Evolutionary conservation across 1,284 basidiomycete species (phyloP), one percentile per base, ranked within the genome.

Genomic region (Volvariella volvacea): DNA sequence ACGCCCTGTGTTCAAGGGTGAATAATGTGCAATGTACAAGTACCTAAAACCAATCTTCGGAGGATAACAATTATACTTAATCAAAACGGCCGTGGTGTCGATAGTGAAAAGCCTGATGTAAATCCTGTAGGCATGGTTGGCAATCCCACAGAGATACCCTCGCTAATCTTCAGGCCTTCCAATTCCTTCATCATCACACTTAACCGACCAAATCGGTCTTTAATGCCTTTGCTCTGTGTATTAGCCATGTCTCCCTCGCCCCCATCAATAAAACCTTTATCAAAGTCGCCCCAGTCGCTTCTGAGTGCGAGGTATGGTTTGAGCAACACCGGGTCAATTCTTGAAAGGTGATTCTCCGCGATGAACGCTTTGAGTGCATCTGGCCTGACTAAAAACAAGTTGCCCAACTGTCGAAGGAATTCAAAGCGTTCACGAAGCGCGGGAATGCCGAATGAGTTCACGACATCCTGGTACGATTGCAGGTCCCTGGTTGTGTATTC

Each of bases 401-500:
- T 96, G 55, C 96, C 96, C 1, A 99, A 82, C 64, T 99, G 94
- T 38, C 95, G 87, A 52, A 99, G 85, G 74, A 99, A 98, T 60
- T 99, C 96, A 68, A 96, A 99, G 15, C 96, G 91, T 62, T 98
- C 95, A 50, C 86, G 82, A 2, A 99, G 73, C 1, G 88, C 76
- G 1, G 89, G 76, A 34, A 96, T 84, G 22, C 76, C 74, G 65
- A 95, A 98, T 10, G 78, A 80, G 48, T 75, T 70, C 50, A 97
- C 82, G 1, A 81, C 80, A 55, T 99, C 96, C 71, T 99, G 96
- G 59, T 99, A 99, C 36, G 89, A 84, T 53, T 95, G 96, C 50
- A 99, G 78, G 61, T 99, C 96, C 66, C 91, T 95, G 59, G 25
- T 41, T 32, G 41, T 22, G 28, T 22, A 43, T 25, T 46, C 39